A percentile compares a stretch with the other conserved stretches of the same genome.
These are phyloP conservation scores for Onygena corvina DNA, from an alignment of 2,329 filamentous ascomycete genomes.

Conservation along the genomic window DNA sequence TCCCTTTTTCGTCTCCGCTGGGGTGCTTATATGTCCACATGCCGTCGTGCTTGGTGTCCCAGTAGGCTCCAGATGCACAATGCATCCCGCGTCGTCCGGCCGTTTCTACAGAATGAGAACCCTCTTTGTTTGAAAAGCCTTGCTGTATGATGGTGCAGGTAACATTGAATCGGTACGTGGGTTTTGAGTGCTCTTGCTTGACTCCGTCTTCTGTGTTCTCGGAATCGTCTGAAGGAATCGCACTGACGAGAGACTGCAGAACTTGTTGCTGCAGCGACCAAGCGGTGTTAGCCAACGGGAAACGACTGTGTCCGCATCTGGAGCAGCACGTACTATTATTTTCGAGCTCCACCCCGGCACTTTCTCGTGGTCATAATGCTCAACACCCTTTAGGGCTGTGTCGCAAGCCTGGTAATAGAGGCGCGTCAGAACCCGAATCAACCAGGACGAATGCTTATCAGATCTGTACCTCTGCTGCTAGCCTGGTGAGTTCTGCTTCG, in stretches of 20 bases:
- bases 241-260: conserved; percentile 32
- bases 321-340: conserved; percentile 62
- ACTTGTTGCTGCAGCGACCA: conserved; percentile 26
- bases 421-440: neutral
- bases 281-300: neutral
- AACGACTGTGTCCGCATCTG: conserved; percentile 1
- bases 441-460: conserved; percentile 6
- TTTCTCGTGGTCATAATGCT: conserved; percentile 75
- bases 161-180: conserved; percentile 86
- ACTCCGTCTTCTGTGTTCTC: conserved; percentile 29
- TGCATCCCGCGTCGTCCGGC: conserved; percentile 63
- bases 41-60: conserved; percentile 41
- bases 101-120: conserved; percentile 27
- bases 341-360: conserved; percentile 80
- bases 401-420: conserved; percentile 61
- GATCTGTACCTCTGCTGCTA: conserved; percentile 62
- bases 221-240: conserved; percentile 28
- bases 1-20: conserved; percentile 34
- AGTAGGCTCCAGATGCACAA: conserved; percentile 39
- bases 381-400: conserved; percentile 57
- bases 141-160: conserved; percentile 99
- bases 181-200: conserved; percentile 23
- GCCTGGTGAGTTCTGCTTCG: conserved; percentile 66
- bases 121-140: conserved; percentile 33
- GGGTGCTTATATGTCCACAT: conserved; percentile 44